These are phyloP conservation scores for Mycotypha africana DNA, from an alignment of 371 early-diverging fungal genomes.

Conservation along the genomic window DNA sequence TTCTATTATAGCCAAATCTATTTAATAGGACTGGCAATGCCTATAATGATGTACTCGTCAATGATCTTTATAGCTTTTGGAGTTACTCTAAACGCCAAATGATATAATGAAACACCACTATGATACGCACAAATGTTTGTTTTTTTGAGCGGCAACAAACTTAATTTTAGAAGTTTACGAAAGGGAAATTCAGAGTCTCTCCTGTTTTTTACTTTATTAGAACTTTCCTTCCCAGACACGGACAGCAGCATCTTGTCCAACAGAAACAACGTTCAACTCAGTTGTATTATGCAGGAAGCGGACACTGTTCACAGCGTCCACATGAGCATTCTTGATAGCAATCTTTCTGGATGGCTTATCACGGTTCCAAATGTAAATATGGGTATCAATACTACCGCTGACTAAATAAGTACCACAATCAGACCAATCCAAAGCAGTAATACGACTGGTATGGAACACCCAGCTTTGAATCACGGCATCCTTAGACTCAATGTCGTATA, in stretches of 20 bases:
- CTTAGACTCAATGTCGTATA: constrained; percentile 59
- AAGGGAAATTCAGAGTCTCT: too few species aligned
- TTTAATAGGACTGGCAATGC: too few species aligned
- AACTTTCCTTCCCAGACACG: constrained; percentile 76
- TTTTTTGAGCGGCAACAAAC: too few species aligned
- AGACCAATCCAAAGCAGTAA: constrained; percentile 78
- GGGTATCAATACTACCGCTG: constrained; percentile 84
- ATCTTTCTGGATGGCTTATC: constrained; percentile 75
- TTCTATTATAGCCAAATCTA: too few species aligned
- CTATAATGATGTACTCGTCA: too few species aligned
- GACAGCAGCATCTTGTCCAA: constrained; percentile 81
- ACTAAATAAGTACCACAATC: constrained; percentile 71
- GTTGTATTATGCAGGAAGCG: constrained; percentile 50
- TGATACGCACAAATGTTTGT: too few species aligned
- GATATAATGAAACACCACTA: too few species aligned
- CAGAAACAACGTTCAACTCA: constrained; percentile 57
- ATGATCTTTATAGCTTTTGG: too few species aligned
- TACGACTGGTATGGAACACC: constrained; percentile 89
- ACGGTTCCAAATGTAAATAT: constrained; percentile 87
- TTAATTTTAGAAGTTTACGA: too few species aligned
- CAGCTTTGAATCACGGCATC: constrained; percentile 64
- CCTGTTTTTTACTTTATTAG: too few species aligned
- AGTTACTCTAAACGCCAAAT: too few species aligned
- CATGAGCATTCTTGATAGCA: constrained; percentile 79
- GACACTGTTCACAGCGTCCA: constrained; percentile 72